A percentile compares a stretch with the other conserved stretches of the same genome.
Conservation (phyloP, 345 rosid species). For the Anastatica hierochuntica region DNA sequence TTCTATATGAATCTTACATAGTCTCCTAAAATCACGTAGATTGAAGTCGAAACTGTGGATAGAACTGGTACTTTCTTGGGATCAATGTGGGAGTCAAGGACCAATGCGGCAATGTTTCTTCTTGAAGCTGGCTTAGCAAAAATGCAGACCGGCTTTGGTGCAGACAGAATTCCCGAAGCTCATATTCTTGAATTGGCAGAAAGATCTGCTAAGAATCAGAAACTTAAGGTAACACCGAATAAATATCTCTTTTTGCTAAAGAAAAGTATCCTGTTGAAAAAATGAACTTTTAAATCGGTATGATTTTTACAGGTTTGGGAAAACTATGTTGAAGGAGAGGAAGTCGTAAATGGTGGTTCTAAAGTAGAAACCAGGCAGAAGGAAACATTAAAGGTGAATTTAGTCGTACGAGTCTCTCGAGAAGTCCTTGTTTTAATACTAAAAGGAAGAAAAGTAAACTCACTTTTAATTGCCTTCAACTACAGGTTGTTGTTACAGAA, state of each 20-base stretch:
- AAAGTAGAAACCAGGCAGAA: slow-evolving; percentile 73
- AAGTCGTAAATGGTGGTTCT: slow-evolving; percentile 47
- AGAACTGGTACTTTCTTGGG: slow-evolving; percentile 95
- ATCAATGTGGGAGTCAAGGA: slow-evolving; percentile 76
- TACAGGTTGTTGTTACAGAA: slow-evolving; percentile 86
- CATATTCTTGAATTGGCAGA: slow-evolving; percentile 92
- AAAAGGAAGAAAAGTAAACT: not conserved
- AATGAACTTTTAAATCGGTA: not conserved
- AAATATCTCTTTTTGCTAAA: not conserved
- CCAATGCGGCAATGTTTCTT: slow-evolving; percentile 61
- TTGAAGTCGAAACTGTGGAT: slow-evolving; percentile 91
- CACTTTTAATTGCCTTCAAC: slow-evolving; percentile 6
- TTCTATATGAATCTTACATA: not conserved
- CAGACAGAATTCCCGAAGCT: slow-evolving; percentile 68
- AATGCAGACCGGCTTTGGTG: slow-evolving; percentile 75
- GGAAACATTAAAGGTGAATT: slow-evolving; percentile 68
- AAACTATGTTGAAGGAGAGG: slow-evolving; percentile 96
- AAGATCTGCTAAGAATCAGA: slow-evolving; percentile 72
- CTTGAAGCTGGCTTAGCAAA: slow-evolving; percentile 97
- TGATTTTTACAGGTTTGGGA: slow-evolving; percentile 70
- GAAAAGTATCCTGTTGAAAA: not conserved
- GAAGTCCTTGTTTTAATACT: not conserved
- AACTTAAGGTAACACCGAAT: slow-evolving; percentile 55
- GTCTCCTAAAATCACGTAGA: slow-evolving; percentile 33
- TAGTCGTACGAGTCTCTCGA: slow-evolving; percentile 2